These are phyloP conservation scores for Trypanosoma brucei DNA, from an alignment of 208 protist species.

Conservation along the genomic window DNA sequence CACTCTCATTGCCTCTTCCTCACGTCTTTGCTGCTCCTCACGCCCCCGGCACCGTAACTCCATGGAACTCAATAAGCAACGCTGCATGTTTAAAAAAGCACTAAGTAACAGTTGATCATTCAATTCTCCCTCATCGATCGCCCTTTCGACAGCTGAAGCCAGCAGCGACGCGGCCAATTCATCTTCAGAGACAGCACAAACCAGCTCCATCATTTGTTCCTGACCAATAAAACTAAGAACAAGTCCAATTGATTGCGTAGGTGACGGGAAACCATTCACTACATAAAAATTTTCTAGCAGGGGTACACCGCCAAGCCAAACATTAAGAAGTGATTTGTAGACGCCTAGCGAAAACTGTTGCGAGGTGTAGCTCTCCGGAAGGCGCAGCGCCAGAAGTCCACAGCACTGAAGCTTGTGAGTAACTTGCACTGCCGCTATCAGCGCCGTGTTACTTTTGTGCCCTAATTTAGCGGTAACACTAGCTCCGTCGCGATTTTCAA, in stretches of 20 bases:
- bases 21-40: conserved; percentile 12
- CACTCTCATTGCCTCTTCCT: conserved; percentile 13
- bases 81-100: conserved; percentile 6
- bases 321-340: conserved; percentile 13
- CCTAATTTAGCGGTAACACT: not conserved
- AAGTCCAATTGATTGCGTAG: conserved; percentile 14
- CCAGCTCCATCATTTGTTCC: conserved; percentile 6
- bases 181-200: conserved; percentile 1
- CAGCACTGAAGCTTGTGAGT: conserved; percentile 17
- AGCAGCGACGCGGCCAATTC: not conserved
- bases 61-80: not conserved
- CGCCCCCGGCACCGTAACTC: not conserved
- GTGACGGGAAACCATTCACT: not conserved
- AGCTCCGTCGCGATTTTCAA: not conserved
- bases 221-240: conserved; percentile 9
- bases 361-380: conserved; percentile 5
- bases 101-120: conserved; percentile 5
- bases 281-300: conserved; percentile 9
- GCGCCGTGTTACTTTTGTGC: conserved; percentile 1
- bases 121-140: not conserved
- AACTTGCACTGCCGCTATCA: conserved; percentile 10
- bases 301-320: conserved; percentile 3
- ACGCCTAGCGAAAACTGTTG: not conserved
- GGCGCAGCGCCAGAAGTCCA: conserved; percentile 9
- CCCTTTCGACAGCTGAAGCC: conserved; percentile 2